Conservation (phyloP, 2,329 filamentous ascomycete genomes). For the Penicillium paneum region DNA sequence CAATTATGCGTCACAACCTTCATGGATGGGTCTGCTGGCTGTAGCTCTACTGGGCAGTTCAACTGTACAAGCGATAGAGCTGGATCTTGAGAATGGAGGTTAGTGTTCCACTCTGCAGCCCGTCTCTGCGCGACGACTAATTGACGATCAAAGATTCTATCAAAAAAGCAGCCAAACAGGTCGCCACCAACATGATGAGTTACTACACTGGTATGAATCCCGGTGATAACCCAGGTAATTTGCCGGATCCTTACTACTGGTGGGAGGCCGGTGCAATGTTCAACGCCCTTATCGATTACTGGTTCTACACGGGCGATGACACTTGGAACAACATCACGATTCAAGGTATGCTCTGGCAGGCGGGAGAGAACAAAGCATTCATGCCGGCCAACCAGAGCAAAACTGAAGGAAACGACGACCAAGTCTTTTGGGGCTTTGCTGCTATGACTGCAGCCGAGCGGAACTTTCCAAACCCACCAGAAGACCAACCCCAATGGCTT, state of each 20-base stretch:
- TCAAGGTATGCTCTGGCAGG: conserved; percentile 40
- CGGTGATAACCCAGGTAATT: conserved; percentile 50
- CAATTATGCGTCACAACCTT: conserved; percentile 7
- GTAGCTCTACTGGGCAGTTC: conserved; percentile 15
- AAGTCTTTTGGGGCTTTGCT: conserved; percentile 57
- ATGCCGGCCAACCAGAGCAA: conserved; percentile 44
- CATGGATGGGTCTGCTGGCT: conserved; percentile 19
- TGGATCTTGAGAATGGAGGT: conserved; percentile 19
- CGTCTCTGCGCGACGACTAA: neutral
- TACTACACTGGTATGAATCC: conserved; percentile 51
- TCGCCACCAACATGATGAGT: conserved; percentile 50
- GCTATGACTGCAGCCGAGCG: conserved; percentile 56
- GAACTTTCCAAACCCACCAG: conserved; percentile 42
- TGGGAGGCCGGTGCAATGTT: conserved; percentile 48
- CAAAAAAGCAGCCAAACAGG: conserved; percentile 44
- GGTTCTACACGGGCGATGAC: conserved; percentile 43
- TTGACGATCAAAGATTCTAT: conserved; percentile 41
- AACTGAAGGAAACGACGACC: conserved; percentile 55
- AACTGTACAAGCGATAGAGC: conserved; percentile 14
- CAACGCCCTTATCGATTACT: conserved; percentile 42
- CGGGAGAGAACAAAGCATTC: conserved; percentile 37
- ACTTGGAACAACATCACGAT: conserved; percentile 39
- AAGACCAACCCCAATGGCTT: conserved; percentile 69
- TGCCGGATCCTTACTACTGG: conserved; percentile 50
- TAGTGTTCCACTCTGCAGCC: neutral